Conservation (phyloP, 306 rosid genomes). For the Rosa lucieae region DNA sequence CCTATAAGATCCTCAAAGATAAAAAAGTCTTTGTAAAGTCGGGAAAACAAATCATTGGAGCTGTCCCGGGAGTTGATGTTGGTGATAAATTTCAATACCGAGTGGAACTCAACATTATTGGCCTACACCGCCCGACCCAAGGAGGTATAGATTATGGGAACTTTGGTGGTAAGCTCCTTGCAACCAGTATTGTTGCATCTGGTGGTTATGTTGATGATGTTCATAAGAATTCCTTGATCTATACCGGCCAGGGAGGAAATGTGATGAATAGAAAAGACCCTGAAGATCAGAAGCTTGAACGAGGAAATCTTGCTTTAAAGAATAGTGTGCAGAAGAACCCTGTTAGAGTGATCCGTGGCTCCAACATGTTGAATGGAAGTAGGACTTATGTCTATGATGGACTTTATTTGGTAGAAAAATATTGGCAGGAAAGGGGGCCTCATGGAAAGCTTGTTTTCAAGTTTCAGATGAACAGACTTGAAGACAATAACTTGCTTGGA, state of each 20-base stretch:
- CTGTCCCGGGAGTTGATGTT: slow-evolving; percentile 83
- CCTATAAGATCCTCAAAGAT: slow-evolving; percentile 57
- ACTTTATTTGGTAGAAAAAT: slow-evolving; percentile 50
- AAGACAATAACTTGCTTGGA: slow-evolving; percentile 51
- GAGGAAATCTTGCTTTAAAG: slow-evolving; percentile 83
- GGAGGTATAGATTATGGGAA: slow-evolving; percentile 75
- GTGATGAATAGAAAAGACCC: slow-evolving; percentile 61
- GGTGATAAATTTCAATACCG: slow-evolving; percentile 87
- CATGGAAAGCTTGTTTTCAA: slow-evolving; percentile 22
- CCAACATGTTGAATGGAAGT: slow-evolving; percentile 54
- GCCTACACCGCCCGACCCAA: slow-evolving; percentile 74
- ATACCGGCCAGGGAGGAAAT: slow-evolving; percentile 88
- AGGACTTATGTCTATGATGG: slow-evolving; percentile 80
- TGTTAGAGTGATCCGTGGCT: slow-evolving; percentile 84
- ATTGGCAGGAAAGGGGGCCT: not conserved
- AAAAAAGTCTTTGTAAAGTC: slow-evolving; percentile 28
- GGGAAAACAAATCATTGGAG: slow-evolving; percentile 61
- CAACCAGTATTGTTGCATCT: slow-evolving; percentile 79
- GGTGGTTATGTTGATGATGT: slow-evolving; percentile 75
- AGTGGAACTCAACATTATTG: slow-evolving; percentile 71
- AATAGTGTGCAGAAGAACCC: too few species aligned
- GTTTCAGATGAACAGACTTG: not conserved
- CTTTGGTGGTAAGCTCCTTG: slow-evolving; percentile 48
- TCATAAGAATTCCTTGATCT: slow-evolving; percentile 64
- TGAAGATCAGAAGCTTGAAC: slow-evolving; percentile 84